phyloP scores from a whole-genome alignment of 495 filamentous ascomycete species.

The Podospora fimiseda region DNA sequence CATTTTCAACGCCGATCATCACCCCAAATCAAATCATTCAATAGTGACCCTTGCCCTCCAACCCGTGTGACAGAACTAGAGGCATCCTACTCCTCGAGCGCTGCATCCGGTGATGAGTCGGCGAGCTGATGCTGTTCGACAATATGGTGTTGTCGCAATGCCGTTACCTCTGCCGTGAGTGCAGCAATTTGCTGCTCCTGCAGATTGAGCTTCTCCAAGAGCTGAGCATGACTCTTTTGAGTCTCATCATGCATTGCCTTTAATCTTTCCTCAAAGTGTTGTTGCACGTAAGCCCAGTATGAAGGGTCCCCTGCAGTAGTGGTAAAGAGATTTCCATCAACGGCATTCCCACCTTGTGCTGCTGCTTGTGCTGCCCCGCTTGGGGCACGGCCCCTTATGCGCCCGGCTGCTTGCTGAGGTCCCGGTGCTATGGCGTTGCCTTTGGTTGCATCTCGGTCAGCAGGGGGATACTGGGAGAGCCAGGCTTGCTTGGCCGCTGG shows the following conservation, averaged over 20 bases:
- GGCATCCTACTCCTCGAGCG: neutral
- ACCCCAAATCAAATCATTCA: neutral
- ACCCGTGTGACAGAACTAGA: neutral
- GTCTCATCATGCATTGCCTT: constrained; percentile 28
- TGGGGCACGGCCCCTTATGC: constrained; percentile 19
- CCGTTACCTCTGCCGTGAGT: constrained; percentile 20
- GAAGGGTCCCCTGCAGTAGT: constrained; percentile 30
- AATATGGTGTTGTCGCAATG: constrained; percentile 15
- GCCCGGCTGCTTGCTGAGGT: constrained; percentile 20
- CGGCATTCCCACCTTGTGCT: constrained; percentile 25
- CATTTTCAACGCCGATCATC: too few relatives aligned
- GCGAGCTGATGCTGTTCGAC: neutral
- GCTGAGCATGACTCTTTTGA: constrained; percentile 18
- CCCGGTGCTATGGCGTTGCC: constrained; percentile 26
- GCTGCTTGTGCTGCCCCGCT: constrained; percentile 22
- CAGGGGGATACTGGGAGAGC: constrained; percentile 40
- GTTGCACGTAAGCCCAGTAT: constrained; percentile 45
- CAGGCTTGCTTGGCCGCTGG: constrained; percentile 26
- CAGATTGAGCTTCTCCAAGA: constrained; percentile 31
- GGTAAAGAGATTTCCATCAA: constrained; percentile 39
- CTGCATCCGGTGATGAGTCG: neutral
- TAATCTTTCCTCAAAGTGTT: constrained; percentile 40
- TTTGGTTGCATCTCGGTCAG: constrained; percentile 42
- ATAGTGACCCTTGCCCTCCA: neutral
- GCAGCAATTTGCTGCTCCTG: constrained; percentile 34